Evolutionary conservation across 805 yeast species (phyloP), one percentile per base, ranked within the genome.

Genomic region (Yarrowia sp.): DNA sequence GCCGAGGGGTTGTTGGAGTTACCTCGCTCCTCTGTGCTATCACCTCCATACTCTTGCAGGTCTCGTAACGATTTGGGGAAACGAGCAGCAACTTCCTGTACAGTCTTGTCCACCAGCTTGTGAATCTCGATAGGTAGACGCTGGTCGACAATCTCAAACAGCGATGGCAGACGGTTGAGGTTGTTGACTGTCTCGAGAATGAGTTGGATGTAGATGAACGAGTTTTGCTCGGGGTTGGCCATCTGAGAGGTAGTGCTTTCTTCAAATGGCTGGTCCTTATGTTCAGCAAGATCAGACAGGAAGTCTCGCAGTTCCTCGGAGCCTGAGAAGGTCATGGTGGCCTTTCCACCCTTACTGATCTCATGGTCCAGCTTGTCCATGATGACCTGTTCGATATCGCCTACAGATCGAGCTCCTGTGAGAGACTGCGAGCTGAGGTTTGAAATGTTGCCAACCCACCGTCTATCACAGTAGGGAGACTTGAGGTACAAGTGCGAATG

Each of bases 401-500:
- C 59, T 14, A 69, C 58, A 35, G 49, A 49, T 22, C 69, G 45
- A 19, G 59, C 38, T 14, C 69, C 71, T 36, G 73, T 74, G 12
- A 69, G 48, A 12, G 72, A 71, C 36, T 70, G 72, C 9, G 65
- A 35, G 12, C 42, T 43, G 65, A 59, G 52, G 52, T 59, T 59
- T 12, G 65, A 43, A 15, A 73, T 67, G 56, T 74, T 75, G 11
- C 74, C 65, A 15, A 69, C 70, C 78, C 78, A 77, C 32, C 74
- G 73, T 36, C 69, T 67, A 42, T 73, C 73, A 22, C 79, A 73
- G 70, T 77, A 78, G 2, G 81, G 81, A 3, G 79, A 75, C 72
- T 86, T 87, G 50, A 89, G 80, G 73, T 88, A 91, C n/a, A 90
- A 79, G 69, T 90, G 88, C 58, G 82, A 84, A 70, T 86, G 87